Conservation (phyloP, 331 rosid species). For the Acacia pycnantha region DNA sequence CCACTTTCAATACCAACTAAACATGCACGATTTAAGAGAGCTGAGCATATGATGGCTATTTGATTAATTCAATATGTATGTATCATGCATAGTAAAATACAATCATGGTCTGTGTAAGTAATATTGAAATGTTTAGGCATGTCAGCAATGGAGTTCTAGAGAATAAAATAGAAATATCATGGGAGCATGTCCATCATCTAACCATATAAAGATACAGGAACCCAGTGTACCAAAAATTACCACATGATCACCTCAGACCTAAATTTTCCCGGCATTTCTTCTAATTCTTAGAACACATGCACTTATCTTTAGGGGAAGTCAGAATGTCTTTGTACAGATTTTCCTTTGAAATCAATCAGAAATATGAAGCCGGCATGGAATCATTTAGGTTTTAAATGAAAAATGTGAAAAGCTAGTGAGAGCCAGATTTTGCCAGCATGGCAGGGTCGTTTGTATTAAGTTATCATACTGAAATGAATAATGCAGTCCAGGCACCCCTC, state of each 20-base stretch:
- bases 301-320: constrained; percentile 9
- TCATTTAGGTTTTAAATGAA: background rate
- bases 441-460: background rate
- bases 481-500: background rate
- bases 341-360: background rate
- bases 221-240: constrained; percentile 9
- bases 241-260: constrained; percentile 14
- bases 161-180: background rate
- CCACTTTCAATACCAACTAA: constrained; percentile 13
- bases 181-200: background rate
- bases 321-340: background rate
- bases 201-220: background rate
- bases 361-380: background rate
- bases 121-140: background rate
- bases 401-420: background rate
- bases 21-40: background rate
- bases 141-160: background rate
- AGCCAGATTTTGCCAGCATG: background rate
- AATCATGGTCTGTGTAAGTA: background rate
- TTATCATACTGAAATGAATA: background rate
- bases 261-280: background rate
- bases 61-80: background rate
- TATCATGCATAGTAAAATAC: background rate
- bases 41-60: background rate
- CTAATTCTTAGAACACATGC: background rate